Evolutionary conservation across 2,329 filamentous ascomycete species (phyloP).

Genomic region (Monosporascus sp.): DNA sequence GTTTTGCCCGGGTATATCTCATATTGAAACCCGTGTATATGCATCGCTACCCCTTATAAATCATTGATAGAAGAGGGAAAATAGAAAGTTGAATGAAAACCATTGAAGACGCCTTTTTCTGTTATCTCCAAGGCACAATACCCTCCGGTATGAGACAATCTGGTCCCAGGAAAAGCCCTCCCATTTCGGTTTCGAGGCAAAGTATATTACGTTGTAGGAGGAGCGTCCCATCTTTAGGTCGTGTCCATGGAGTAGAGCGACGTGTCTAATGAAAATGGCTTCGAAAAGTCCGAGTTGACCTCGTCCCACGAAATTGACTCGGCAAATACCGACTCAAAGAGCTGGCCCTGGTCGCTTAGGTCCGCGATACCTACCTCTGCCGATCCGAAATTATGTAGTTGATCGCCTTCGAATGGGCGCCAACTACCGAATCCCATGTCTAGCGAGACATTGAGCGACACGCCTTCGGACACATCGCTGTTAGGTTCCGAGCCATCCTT

Average conservation of each 20-base stretch:
- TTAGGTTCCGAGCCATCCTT: constrained; percentile 59
- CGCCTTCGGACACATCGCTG: constrained; percentile 55
- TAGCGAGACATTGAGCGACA: constrained; percentile 42
- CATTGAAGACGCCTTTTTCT: not conserved
- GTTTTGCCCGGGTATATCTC: not conserved
- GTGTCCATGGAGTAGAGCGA: constrained; percentile 36
- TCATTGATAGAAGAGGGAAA: not conserved
- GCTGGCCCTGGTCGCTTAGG: constrained; percentile 13
- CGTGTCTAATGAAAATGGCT: constrained; percentile 48
- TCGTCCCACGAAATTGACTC: constrained; percentile 41
- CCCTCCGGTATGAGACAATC: not conserved
- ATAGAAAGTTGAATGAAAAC: not conserved
- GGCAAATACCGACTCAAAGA: constrained; percentile 21
- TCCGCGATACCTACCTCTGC: constrained; percentile 21
- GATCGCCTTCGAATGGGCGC: constrained; percentile 42
- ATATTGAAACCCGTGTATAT: not conserved
- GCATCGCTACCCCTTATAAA: not conserved
- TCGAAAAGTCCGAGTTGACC: constrained; percentile 42
- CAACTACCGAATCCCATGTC: constrained; percentile 39
- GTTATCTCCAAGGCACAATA: not conserved
- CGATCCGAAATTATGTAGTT: constrained; percentile 37
- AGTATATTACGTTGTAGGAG: not conserved
- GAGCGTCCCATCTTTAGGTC: constrained; percentile 11
- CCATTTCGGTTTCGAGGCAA: not conserved
- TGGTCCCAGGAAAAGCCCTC: not conserved